Base-by-base conservation (phyloP, 169 alveolate genomes). In the Miamiensis avidus region DNA sequence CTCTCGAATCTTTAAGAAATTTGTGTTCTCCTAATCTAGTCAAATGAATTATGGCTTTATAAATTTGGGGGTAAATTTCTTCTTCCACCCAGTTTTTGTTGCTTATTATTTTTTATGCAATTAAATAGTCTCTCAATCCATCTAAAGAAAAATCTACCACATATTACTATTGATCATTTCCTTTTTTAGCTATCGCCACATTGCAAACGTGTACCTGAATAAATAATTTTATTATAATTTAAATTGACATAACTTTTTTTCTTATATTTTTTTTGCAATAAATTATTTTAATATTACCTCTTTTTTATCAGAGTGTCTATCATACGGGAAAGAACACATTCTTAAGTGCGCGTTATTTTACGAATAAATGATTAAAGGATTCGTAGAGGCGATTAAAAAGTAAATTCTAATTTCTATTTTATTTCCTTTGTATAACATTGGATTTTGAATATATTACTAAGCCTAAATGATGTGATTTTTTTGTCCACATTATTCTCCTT, bases 191-290 rank as follows among this genome's bases (percentile, higher is more conserved):
- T 49, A 86, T 34, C 20, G 90, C 83, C 29, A 86, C 81, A 86
- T 86, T 86, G 27, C 90, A 86, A 30, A 86, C 90, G 75, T 86
- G 90, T 20, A 69, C 81, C n/a, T n/a, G n/a, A n/a, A n/a, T n/a
- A n/a, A n/a, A n/a, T n/a, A n/a, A n/a, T n/a, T n/a, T n/a, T n/a
- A n/a, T n/a, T n/a, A n/a, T n/a, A n/a, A n/a, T n/a, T n/a, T n/a
- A n/a, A n/a, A n/a, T n/a, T n/a, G n/a, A n/a, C n/a, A n/a, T n/a
- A n/a, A n/a, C n/a, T n/a, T n/a, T n/a, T n/a, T n/a, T n/a, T n/a
- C n/a, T n/a, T n/a, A n/a, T n/a, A n/a, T n/a, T n/a, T n/a, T n/a
- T n/a, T n/a, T n/a, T n/a, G n/a, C n/a, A n/a, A n/a, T n/a, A n/a
- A n/a, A n/a, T n/a, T n/a, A n/a, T n/a, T n/a, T n/a, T n/a, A n/a